Evolutionary conservation across 331 rosid genomes (phyloP), one percentile per base, ranked within the genome.

Genomic region (Spiraea crenata): DNA sequence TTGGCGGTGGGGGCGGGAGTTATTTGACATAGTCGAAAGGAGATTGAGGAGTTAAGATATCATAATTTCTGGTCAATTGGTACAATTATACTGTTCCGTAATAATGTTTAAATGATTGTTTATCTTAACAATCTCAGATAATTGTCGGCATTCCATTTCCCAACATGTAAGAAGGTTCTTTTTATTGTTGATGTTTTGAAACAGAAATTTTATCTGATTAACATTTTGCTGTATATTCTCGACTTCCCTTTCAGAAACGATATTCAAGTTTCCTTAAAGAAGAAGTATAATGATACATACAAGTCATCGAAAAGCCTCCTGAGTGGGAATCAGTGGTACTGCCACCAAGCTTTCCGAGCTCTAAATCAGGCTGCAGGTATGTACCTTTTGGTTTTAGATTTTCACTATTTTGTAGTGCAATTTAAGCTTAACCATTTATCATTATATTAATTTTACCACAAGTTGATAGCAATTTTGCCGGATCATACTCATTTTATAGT

Each of bases 321-420:
- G 75, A 86, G 89, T 31, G 99, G 97, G 75, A 91, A 44, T 75
- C 95, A 91, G 75, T 91, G 99, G 97, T 93, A 93, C 76, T 89
- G 97, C 82, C 92, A 93, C 57, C 99, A 93, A 86, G 90, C 99
- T 58, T 93, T 93, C 78, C 90, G 99, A 77, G 99, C 95, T 80
- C 61, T 91, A 78, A 93, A 91, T 85, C 99, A 93, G 89, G 99
- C 99, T 57, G 95, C 99, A 75, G 99, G 97, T 90, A 75, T 65
- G 16, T 68, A n/a, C 37, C 44, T 59, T 25, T 65, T 69, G 35
- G 8, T 15, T 25, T 25, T 25, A 25, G 31, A 25, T 2, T 25
- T 25, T 25, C 31, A 25, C 31, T 25, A 25, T 25, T 25, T 25
- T 25, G 31, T 25, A 1, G 31, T 25, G 31, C 31, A 2, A 25